Evolutionary conservation across 306 rosid genomes (phyloP).

Genomic region (Leucaena leucocephala): DNA sequence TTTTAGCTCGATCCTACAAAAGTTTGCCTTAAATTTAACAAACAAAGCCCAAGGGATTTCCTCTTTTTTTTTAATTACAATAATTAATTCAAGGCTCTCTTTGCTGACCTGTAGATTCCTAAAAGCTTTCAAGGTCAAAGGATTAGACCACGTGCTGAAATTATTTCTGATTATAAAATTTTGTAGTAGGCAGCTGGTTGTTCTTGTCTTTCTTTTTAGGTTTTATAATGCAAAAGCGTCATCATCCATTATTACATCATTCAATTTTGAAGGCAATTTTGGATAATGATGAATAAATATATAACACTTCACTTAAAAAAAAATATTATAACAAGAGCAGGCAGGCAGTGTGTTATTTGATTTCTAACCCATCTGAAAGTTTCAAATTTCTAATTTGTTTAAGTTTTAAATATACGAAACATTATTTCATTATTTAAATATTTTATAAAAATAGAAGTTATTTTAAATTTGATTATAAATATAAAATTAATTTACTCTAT

Average conservation of each 20-base stretch:
- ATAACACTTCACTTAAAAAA: background rate
- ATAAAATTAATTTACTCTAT: too few species aligned
- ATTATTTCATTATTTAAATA: too few species aligned
- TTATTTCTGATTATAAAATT: background rate
- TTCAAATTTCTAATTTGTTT: too few species aligned
- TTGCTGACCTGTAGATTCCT: background rate
- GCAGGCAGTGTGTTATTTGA: too few species aligned
- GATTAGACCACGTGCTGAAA: conserved; percentile 11
- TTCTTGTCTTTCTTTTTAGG: background rate
- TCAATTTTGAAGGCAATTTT: background rate
- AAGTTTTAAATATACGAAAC: too few species aligned
- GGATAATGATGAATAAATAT: background rate
- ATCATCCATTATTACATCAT: background rate
- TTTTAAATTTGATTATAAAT: too few species aligned
- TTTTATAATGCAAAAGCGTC: background rate
- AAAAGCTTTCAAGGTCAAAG: background rate
- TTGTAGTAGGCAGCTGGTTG: background rate
- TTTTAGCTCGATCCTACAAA: background rate
- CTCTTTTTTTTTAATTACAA: background rate
- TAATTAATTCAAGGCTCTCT: background rate
- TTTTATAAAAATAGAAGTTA: too few species aligned
- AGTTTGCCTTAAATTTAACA: background rate
- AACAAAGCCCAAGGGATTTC: background rate
- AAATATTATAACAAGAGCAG: too few species aligned
- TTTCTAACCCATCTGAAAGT: too few species aligned